A percentile compares a stretch with the other conserved stretches of the same genome.
Conservation (phyloP, 345 rosid species). For the Hirschfeldia incana region DNA sequence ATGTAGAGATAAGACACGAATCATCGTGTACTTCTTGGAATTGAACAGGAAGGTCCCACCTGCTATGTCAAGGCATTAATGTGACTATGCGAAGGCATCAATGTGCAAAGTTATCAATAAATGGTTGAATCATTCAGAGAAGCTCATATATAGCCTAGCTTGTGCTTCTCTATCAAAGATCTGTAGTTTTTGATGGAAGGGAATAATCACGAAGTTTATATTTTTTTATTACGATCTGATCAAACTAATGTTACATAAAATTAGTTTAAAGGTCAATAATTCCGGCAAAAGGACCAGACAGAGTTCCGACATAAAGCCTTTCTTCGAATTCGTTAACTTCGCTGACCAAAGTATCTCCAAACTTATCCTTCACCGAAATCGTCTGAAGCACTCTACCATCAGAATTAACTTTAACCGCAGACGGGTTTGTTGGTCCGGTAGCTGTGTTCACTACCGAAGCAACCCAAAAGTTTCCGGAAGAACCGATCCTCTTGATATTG, state of each 20-base stretch:
- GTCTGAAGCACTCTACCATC: slow-evolving; percentile 31
- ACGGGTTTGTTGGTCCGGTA: slow-evolving; percentile 30
- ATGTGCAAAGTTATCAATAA: neutral
- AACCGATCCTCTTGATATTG: slow-evolving; percentile 37
- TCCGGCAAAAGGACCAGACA: slow-evolving; percentile 30
- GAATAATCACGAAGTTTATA: neutral
- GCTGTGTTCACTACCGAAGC: slow-evolving; percentile 39
- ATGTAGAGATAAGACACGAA: too few relatives aligned
- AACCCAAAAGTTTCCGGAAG: slow-evolving; percentile 38
- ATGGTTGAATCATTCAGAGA: neutral
- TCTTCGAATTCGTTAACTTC: slow-evolving; percentile 35
- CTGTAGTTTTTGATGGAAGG: neutral
- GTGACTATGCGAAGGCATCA: neutral
- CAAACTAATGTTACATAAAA: neutral
- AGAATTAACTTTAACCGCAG: slow-evolving; percentile 32
- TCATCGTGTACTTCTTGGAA: neutral
- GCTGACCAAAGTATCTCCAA: slow-evolving; percentile 36
- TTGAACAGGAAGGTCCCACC: neutral
- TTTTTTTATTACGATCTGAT: neutral
- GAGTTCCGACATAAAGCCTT: slow-evolving; percentile 28
- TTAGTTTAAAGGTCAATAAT: slow-evolving; percentile 19
- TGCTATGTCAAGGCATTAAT: neutral
- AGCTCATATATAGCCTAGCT: neutral
- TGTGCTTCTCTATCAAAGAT: neutral
- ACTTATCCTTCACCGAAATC: slow-evolving; percentile 3